Conservation (phyloP, 768 basidiomycete genomes). For the Agaricus sinodeliciosus region DNA sequence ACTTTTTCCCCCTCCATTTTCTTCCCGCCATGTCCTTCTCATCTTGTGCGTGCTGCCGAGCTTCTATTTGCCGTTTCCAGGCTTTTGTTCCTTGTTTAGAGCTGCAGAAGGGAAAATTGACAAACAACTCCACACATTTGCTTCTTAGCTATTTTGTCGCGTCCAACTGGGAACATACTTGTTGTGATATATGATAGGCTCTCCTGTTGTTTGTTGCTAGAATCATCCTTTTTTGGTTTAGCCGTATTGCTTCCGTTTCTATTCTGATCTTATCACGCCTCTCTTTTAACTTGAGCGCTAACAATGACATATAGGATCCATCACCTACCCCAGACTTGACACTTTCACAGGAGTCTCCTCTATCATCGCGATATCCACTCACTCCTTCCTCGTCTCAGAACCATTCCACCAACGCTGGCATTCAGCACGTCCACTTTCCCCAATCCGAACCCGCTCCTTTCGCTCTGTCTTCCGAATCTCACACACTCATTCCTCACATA, state of each 20-base stretch:
- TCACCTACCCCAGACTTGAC: constrained; percentile 4
- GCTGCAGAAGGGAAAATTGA: constrained; percentile 1
- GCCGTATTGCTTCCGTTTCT: not conserved
- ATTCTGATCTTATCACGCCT: not conserved
- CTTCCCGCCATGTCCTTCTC: too few relatives aligned
- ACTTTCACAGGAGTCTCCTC: constrained; percentile 4
- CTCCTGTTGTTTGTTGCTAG: too few relatives aligned
- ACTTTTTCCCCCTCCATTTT: too few relatives aligned
- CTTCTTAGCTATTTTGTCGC: not conserved
- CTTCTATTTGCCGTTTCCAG: too few relatives aligned
- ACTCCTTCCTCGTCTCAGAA: constrained; percentile 9
- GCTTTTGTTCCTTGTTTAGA: not conserved
- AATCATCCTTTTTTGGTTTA: too few relatives aligned
- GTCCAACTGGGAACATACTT: not conserved
- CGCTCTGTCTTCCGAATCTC: constrained; percentile 7
- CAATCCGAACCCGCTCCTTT: not conserved
- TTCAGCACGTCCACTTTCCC: not conserved
- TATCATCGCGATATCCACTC: constrained; percentile 5
- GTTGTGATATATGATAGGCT: not conserved
- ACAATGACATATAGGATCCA: not conserved
- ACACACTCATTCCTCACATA: constrained; percentile 17
- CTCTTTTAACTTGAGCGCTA: not conserved
- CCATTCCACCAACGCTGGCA: constrained; percentile 1
- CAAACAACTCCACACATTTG: not conserved
- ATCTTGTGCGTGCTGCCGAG: too few relatives aligned